Evolutionary conservation across 257 asterid genomes (phyloP).

Genomic region (Solanum paucissectum): DNA sequence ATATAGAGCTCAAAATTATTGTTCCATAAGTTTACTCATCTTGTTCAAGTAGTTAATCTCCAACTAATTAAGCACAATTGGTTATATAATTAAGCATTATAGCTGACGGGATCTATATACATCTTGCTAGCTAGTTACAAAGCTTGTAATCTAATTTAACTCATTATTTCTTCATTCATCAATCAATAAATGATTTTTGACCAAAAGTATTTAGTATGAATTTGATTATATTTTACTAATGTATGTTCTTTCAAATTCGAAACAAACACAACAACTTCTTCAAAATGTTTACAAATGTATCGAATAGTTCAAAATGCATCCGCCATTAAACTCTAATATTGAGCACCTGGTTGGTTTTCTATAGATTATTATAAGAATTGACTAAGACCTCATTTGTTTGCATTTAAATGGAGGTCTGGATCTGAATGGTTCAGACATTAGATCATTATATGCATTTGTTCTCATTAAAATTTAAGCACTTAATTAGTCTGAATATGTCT

Average conservation of each 20-base stretch:
- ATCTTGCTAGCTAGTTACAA: not conserved
- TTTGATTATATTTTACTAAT: not conserved
- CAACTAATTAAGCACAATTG: not conserved
- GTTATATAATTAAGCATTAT: not conserved
- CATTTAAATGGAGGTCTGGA: too few species aligned
- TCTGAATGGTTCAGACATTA: too few species aligned
- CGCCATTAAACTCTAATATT: not conserved
- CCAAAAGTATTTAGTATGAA: not conserved
- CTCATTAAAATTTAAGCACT: too few species aligned
- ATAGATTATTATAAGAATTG: too few species aligned
- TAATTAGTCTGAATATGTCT: too few species aligned
- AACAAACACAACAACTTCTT: not conserved
- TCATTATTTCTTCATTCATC: not conserved
- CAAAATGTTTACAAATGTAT: not conserved
- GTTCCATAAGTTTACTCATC: not conserved
- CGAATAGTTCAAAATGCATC: not conserved
- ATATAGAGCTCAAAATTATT: not conserved
- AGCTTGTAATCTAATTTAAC: not conserved
- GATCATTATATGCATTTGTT: too few species aligned
- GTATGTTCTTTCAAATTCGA: not conserved
- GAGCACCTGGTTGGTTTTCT: not conserved
- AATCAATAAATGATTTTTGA: not conserved
- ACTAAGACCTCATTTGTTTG: too few species aligned
- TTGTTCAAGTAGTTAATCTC: not conserved
- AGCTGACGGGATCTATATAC: not conserved